Percentiles rank a stretch among this genome's conserved stretches.
Conservation (phyloP, 768 basidiomycete genomes). For the Rhizopogon vinicolor region DNA sequence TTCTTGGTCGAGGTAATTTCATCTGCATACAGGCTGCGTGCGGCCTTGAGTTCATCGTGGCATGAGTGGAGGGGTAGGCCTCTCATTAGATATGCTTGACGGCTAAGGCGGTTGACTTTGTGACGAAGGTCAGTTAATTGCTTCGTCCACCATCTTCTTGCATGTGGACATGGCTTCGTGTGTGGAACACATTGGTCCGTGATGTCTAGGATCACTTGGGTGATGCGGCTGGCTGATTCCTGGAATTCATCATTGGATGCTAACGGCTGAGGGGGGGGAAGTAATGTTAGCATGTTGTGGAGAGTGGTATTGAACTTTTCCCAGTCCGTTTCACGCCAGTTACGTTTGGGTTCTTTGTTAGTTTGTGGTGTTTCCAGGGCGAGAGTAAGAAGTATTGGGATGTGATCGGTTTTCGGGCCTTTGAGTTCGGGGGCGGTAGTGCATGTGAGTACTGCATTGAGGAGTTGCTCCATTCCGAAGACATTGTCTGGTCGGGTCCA, state of each 20-base stretch:
- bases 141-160: constrained; percentile 30
- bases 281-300: too few species aligned
- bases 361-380: too few species aligned
- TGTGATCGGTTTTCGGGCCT: constrained; percentile 7
- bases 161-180: constrained; percentile 12
- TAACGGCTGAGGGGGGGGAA: not conserved
- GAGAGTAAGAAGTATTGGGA: constrained; percentile 2
- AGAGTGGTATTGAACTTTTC: not conserved
- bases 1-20: constrained; percentile 11
- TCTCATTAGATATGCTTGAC: constrained; percentile 3
- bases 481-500: constrained; percentile 10
- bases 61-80: constrained; percentile 16
- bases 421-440: too few species aligned
- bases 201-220: constrained; percentile 6
- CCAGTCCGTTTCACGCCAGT: constrained; percentile 8
- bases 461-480: not conserved
- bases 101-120: constrained; percentile 11
- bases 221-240: not conserved
- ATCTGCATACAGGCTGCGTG: constrained; percentile 12
- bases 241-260: constrained; percentile 9
- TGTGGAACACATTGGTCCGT: constrained; percentile 16
- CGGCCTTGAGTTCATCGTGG: constrained; percentile 10
- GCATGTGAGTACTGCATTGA: not conserved
- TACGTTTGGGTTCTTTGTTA: not conserved
- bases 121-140: constrained; percentile 20